Conservation (phyloP, 495 filamentous ascomycete genomes). For the Oidiodendron maius region DNA sequence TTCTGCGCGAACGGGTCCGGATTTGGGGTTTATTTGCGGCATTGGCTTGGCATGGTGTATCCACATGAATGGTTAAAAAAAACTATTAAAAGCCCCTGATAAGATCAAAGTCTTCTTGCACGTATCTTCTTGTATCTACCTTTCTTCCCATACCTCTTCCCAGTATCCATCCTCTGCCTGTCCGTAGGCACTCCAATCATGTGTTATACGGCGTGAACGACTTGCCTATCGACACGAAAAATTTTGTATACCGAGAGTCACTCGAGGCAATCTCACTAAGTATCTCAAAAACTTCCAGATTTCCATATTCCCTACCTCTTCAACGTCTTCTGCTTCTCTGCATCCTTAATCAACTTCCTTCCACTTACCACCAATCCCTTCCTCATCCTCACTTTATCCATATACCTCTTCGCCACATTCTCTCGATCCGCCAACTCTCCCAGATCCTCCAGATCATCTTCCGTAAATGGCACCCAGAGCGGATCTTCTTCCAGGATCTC, state of each 20-base stretch:
- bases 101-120: too few species aligned
- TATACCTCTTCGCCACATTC: conserved; percentile 93
- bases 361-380: conserved; percentile 86
- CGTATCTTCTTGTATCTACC: too few species aligned
- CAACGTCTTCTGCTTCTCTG: conserved; percentile 98
- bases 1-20: background rate
- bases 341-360: conserved; percentile 73
- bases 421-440: conserved; percentile 88
- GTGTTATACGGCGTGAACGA: too few species aligned
- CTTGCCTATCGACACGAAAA: too few species aligned
- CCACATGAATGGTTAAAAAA: conserved; percentile 13
- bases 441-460: conserved; percentile 94
- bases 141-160: too few species aligned
- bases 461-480: conserved; percentile 94
- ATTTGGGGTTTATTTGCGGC: conserved; percentile 8
- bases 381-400: conserved; percentile 76
- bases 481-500: conserved; percentile 90
- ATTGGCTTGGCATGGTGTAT: conserved; percentile 16
- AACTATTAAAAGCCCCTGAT: conserved; percentile 9
- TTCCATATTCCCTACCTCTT: conserved; percentile 56
- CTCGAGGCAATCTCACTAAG: background rate
- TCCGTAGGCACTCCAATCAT: too few species aligned
- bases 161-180: too few species aligned
- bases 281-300: background rate
- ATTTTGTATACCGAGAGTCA: too few species aligned